Evolutionary conservation across 225 moss, liverwort and hornwort species (phyloP).

Genomic region (Marchantia paleacea): DNA sequence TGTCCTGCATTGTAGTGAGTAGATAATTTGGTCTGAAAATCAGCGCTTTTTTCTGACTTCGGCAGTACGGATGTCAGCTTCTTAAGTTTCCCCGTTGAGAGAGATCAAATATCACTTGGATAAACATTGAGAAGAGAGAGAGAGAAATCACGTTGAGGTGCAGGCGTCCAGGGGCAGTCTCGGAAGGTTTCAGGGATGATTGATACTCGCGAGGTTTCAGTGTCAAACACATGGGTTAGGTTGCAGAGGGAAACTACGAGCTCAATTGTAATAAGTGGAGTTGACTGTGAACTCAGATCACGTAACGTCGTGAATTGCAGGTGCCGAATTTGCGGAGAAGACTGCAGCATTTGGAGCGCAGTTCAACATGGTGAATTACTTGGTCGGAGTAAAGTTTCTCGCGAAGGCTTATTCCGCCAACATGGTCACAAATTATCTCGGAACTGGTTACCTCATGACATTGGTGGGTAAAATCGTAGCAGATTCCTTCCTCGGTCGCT

Average conservation of each 20-base stretch:
- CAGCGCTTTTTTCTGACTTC: too few relatives aligned
- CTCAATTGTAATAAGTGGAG: not conserved
- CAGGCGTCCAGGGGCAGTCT: too few relatives aligned
- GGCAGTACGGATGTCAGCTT: too few relatives aligned
- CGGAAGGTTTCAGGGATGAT: not conserved
- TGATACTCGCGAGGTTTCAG: not conserved
- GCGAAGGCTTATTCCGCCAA: constrained; percentile 21
- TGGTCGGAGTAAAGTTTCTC: constrained; percentile 15
- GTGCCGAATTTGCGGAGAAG: constrained; percentile 23
- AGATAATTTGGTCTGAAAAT: too few relatives aligned
- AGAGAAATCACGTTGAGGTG: too few relatives aligned
- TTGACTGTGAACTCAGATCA: not conserved
- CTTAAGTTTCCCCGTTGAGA: too few relatives aligned
- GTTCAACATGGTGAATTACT: constrained; percentile 32
- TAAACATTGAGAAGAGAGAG: too few relatives aligned
- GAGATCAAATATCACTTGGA: too few relatives aligned
- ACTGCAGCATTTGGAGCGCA: constrained; percentile 21
- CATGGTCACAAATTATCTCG: constrained; percentile 32
- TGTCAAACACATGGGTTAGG: not conserved
- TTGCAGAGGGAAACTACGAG: not conserved
- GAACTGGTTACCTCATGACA: constrained; percentile 25
- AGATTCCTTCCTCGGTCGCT: constrained; percentile 29
- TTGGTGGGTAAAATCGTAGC: constrained; percentile 25
- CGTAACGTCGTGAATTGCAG: constrained; percentile 10
- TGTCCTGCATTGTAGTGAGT: too few relatives aligned